Percentiles rank a stretch among this genome's conserved stretches.
Evolutionary conservation across 352 stramenopile species (phyloP).

Genomic region (Thraustochytrium aureum): DNA sequence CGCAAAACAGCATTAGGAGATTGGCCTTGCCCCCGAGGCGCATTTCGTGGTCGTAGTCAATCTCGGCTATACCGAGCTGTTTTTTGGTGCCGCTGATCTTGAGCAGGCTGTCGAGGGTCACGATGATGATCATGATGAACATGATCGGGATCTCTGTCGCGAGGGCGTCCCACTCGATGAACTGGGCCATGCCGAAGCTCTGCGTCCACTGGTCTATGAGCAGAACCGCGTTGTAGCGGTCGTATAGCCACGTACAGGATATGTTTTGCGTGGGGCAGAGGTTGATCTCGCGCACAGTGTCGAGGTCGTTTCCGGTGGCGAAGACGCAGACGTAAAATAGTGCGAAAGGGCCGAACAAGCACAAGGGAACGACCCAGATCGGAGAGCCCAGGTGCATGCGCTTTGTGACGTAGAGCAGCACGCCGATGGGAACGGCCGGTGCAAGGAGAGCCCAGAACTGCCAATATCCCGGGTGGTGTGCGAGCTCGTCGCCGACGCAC

Average conservation of each 20-base stretch:
- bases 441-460: constrained; percentile 45
- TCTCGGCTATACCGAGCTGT: constrained; percentile 34
- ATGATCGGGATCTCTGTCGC: background rate
- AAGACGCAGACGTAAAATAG: constrained; percentile 49
- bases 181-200: constrained; percentile 11
- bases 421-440: constrained; percentile 31
- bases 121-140: constrained; percentile 52
- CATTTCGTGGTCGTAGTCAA: constrained; percentile 52
- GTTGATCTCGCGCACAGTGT: constrained; percentile 18
- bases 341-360: constrained; percentile 36
- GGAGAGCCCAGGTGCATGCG: constrained; percentile 40
- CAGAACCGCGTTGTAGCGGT: constrained; percentile 31
- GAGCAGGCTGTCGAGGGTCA: constrained; percentile 50
- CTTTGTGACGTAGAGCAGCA: constrained; percentile 42
- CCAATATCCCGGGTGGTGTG: constrained; percentile 45
- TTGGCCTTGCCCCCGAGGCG: constrained; percentile 46
- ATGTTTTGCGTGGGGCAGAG: background rate
- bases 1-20: constrained; percentile 25
- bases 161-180: constrained; percentile 50
- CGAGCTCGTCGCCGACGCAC: constrained; percentile 35
- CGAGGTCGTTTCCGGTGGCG: constrained; percentile 31
- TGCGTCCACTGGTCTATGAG: constrained; percentile 43
- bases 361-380: constrained; percentile 16
- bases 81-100: constrained; percentile 52
- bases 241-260: constrained; percentile 40